phyloP scores from a whole-genome alignment of 257 asterid species.

The Buddleja alternifolia region DNA sequence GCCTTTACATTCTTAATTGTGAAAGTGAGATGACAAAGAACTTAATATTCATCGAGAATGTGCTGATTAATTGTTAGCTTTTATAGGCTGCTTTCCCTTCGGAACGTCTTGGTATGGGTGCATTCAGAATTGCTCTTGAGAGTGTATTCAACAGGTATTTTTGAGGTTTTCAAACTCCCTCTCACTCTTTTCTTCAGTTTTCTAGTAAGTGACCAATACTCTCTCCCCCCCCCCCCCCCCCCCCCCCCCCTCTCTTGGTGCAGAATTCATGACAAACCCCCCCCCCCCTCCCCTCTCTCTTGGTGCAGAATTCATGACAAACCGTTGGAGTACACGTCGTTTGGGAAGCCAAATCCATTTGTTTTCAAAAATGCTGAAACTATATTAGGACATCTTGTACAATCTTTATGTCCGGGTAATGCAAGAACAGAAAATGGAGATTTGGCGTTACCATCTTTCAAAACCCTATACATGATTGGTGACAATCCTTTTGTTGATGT shows the following conservation, averaged over 20 bases:
- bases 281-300: background rate
- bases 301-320: constrained; percentile 53
- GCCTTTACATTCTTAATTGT: background rate
- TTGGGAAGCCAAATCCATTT: constrained; percentile 71
- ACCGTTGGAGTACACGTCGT: constrained; percentile 55
- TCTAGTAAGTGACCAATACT: too few species aligned
- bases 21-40: constrained; percentile 3
- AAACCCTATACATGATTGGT: constrained; percentile 66
- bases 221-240: too few species aligned
- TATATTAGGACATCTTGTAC: constrained; percentile 40
- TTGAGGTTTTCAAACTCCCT: background rate
- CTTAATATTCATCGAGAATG: constrained; percentile 11
- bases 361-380: constrained; percentile 62
- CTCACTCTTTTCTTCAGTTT: too few species aligned
- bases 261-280: constrained; percentile 59
- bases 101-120: constrained; percentile 74
- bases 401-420: constrained; percentile 24
- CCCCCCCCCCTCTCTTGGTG: background rate
- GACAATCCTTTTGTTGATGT: constrained; percentile 67
- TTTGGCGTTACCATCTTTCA: constrained; percentile 35
- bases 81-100: constrained; percentile 69
- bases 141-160: constrained; percentile 63
- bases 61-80: constrained; percentile 15
- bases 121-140: constrained; percentile 68
- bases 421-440: constrained; percentile 25